Base-by-base conservation (phyloP, 2,329 filamentous ascomycete species). In the Paracoccidioides lutzii region DNA sequence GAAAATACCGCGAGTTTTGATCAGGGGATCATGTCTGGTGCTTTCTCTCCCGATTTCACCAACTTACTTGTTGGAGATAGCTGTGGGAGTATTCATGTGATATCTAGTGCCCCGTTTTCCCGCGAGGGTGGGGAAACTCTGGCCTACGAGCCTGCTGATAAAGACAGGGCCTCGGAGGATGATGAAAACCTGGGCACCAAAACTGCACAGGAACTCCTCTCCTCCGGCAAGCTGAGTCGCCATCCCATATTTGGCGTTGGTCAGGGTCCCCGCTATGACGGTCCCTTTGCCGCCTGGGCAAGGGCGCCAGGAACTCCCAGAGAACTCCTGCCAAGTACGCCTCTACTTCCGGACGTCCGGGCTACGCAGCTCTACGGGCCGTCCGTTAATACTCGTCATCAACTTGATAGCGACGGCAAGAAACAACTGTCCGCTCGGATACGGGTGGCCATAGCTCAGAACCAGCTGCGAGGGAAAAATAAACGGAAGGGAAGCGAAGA, bases 31-130 rank as follows among this genome's bases (percentile, higher is more conserved):
- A 81, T 81, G 74, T 77, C 76, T 10, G 81, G 79, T 1, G 70
- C 75, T 0, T 81, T 83, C 56, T 81, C 76, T 42, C 70, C 73
- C 0, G 81, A 84, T 60, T 73, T 73, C 41, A 75, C 76, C 4
- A 76, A 78, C 37, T 70, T 84, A 3, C 65, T 84, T 1, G 61
- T 84, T 12, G 81, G 81, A 2, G 80, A 82, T 63, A 77, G 78
- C 15, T 73, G 75, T 30, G 79, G 80, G 0, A 75, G 76, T 0
- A 64, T 83, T 30, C 77, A 79, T 57, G 61, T 82, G 0, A 69
- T 83, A 1, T 71, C 72, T 7, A 67, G 68, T 28, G 67, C 62
- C 2, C 64, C 68, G 6, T 65, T 59, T 30, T 58, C 61, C 5
- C 43, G 41, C 15, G 57, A 65, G 12, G 57, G 56, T 4, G 61